Evolutionary conservation across 805 yeast genomes (phyloP), one percentile per base, ranked within the genome.

Genomic region (Starmerella scarabaei): DNA sequence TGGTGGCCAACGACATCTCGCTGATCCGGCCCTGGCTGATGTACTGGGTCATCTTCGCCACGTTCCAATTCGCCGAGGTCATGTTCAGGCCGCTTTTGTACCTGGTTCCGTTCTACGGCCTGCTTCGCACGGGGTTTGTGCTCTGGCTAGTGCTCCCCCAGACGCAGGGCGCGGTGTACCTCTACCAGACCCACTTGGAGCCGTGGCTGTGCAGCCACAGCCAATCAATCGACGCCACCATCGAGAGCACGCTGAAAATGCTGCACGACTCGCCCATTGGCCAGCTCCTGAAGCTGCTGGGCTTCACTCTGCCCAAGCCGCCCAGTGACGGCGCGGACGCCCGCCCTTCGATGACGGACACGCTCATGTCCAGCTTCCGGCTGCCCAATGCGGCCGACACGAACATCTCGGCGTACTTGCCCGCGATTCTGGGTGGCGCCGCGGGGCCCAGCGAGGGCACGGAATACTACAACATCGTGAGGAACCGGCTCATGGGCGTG

Each of bases 31-130:
- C 69, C 9, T 69, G 77, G 72, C 58, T 70, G 27, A 60, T 66
- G 42, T 76, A 80, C 58, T 83, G 94, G 93, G 64, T 78, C 11
- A 74, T 79, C 1, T 58, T 68, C 38, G 68, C 77, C 4, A 47
- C 63, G 6, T 55, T 66, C 32, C 49, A 63, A 7, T 57, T 61
- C 1, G 48, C 60, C 11, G 71, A 68, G 42, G 62, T 68, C 33
- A 54, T 62, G 24, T 48, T 72, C 16, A 58, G 68, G 8, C 62
- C 71, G 17, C 37, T 80, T n/a, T 52, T 66, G 30, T 53, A 59
- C 24, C 47, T 68, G 29, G 44, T 78, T 15, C 88, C 91, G 2
- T 68, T 80, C 35, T 72, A 68, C 50, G 56, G 69, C 3, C 51
- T 78, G 1, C 32, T 67, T 27, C 66, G 68, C 41, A 53, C 77